Evolutionary conservation across 1,284 basidiomycete species (phyloP), one percentile per base, ranked within the genome.

Genomic region (Papiliotrema nemorosa): DNA sequence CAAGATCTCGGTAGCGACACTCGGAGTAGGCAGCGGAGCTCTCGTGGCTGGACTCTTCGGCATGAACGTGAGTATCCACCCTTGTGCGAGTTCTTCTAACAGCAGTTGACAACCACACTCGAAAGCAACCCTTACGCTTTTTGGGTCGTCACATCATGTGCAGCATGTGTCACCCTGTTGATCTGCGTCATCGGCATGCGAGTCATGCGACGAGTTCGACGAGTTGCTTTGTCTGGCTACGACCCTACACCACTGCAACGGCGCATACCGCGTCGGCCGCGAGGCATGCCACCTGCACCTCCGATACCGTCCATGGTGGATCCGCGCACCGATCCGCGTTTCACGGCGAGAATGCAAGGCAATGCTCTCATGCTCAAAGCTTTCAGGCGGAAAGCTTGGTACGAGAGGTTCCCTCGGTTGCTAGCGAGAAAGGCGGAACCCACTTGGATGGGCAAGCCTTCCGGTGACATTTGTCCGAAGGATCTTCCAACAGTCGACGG

Each of bases 1-100:
- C 43, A 86, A 92, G 78, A 82, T 94, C 25, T 92, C 90, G n/a
- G 97, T 98, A 57, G 83, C 84, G 24, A 97, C 94, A 0, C 84
- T 97, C 74, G 93, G 94, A 0, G 81, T 97, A 52, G 90, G 89
- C 12, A 82, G 84, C n/a, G 92, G 92, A 0, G 90, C 93, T n/a
- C 78, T 97, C 21, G 77, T 94, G 18, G 90, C 91, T 36, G 91
- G 93, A 3, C 65, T 96, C 10, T 96, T 96, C 63, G 93, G 93
- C 22, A 97, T 97, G 93, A 97, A 96, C 73, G 87, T 91, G 65
- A 70, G 86, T 78, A 21, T 41, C 46, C 34, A 26, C 21, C 4
- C 42, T 2, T 51, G 24, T n/a, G 14, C 18, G 18, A 10, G 50
- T 46, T 55, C 37, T 46, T 21, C 18, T n/a, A 34, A 20, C 26